Conservation (phyloP, 139 green algal species). For the Coelastrella sp. region DNA sequence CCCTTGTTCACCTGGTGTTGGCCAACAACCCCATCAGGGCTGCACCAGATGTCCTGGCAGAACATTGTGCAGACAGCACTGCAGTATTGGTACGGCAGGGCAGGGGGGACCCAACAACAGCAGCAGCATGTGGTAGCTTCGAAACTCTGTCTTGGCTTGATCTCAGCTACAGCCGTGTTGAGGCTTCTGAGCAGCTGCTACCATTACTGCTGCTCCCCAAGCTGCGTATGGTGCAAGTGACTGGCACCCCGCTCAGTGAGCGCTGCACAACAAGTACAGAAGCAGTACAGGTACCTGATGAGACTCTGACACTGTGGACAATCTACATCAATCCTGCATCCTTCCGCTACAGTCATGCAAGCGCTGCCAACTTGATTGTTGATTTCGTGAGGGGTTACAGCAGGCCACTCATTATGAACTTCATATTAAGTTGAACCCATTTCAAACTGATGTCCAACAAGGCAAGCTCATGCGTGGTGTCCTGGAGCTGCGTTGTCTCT, state of each 20-base stretch:
- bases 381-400: too few species aligned
- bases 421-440: too few species aligned
- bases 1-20: slow-evolving; percentile 12
- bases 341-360: too few species aligned
- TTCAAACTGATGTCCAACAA: too few species aligned
- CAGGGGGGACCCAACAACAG: neutral
- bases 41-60: neutral
- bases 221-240: slow-evolving; percentile 20
- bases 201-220: slow-evolving; percentile 9
- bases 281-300: neutral
- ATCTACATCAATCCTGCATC: neutral
- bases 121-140: neutral
- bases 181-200: slow-evolving; percentile 1
- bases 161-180: slow-evolving; percentile 12
- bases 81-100: neutral
- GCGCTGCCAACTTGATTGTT: too few species aligned
- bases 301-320: neutral
- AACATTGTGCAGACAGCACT: neutral
- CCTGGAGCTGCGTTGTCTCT: too few species aligned
- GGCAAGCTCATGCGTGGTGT: too few species aligned
- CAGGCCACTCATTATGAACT: too few species aligned
- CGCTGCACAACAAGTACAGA: neutral
- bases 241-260: neutral
- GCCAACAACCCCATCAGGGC: neutral
- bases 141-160: neutral